These are phyloP conservation scores for Mucor irregularis DNA, from an alignment of 371 early-diverging fungal species.

Conservation along the genomic window DNA sequence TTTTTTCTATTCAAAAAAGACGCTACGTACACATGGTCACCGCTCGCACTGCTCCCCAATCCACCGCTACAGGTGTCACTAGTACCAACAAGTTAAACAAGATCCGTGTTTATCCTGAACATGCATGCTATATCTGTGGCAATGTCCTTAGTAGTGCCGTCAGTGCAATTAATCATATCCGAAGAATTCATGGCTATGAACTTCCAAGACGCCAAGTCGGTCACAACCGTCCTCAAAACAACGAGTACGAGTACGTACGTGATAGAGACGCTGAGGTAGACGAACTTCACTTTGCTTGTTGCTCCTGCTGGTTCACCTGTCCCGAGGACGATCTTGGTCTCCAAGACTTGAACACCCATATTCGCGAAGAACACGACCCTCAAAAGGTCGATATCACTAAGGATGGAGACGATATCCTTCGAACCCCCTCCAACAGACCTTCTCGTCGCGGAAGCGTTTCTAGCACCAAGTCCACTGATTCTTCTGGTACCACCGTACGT, in stretches of 20 bases:
- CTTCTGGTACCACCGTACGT: not conserved
- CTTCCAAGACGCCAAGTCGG: slow-evolving; percentile 7
- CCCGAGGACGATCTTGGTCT: slow-evolving; percentile 1
- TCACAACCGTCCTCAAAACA: slow-evolving; percentile 1
- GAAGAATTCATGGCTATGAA: slow-evolving; percentile 5
- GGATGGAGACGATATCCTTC: not conserved
- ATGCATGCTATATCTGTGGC: slow-evolving; percentile 13
- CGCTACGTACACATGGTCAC: too few relatives aligned
- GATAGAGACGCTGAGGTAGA: slow-evolving; percentile 4
- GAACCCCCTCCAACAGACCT: not conserved
- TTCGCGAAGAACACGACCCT: not conserved
- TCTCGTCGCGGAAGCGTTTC: not conserved
- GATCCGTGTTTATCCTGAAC: not conserved
- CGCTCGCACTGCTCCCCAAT: too few relatives aligned
- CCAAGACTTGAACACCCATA: not conserved
- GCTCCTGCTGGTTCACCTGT: slow-evolving; percentile 19
- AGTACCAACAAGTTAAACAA: not conserved
- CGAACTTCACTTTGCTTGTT: slow-evolving; percentile 6
- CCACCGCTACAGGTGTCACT: not conserved
- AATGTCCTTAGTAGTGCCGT: not conserved
- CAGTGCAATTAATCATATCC: slow-evolving; percentile 1
- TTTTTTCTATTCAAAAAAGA: too few relatives aligned
- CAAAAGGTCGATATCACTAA: not conserved
- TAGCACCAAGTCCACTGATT: not conserved
- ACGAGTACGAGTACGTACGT: slow-evolving; percentile 1